Evolutionary conservation across 805 yeast species (phyloP).

Genomic region (Priceomyces castillae): DNA sequence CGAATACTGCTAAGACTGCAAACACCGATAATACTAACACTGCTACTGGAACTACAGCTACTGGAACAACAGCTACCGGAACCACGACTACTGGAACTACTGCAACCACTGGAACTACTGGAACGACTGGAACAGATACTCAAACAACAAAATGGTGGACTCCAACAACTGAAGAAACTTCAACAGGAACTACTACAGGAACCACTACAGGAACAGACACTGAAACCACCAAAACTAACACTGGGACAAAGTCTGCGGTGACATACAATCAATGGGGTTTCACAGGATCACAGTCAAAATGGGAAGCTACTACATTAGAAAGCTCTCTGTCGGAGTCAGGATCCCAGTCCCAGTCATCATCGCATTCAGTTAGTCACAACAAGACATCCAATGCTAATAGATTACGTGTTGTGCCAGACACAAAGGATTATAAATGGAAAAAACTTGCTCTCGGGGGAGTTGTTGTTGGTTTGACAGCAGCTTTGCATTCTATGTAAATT

Average conservation of each 20-base stretch:
- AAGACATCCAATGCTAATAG: constrained; percentile 18
- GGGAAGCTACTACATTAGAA: constrained; percentile 22
- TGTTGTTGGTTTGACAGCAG: constrained; percentile 14
- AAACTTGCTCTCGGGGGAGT: constrained; percentile 14
- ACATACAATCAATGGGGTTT: constrained; percentile 42
- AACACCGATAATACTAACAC: constrained; percentile 2
- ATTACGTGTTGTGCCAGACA: constrained; percentile 2
- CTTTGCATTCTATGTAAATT: constrained; percentile 13
- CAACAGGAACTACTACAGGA: not conserved
- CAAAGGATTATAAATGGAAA: constrained; percentile 14
- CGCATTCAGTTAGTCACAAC: constrained; percentile 14
- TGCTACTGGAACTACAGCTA: too few species aligned
- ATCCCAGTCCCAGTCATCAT: too few species aligned
- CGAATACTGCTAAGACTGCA: constrained; percentile 4
- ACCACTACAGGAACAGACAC: constrained; percentile 4
- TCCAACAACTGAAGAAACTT: constrained; percentile 1
- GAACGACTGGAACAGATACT: constrained; percentile 3
- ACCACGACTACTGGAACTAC: constrained; percentile 2
- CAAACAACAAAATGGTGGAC: constrained; percentile 1
- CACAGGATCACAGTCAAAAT: constrained; percentile 36
- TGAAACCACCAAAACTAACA: constrained; percentile 1
- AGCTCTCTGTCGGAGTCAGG: constrained; percentile 5
- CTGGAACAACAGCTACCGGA: not conserved
- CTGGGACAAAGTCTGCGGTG: constrained; percentile 9
- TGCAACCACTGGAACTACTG: constrained; percentile 1